Base-by-base conservation (phyloP, 495 filamentous ascomycete species). In the Neurospora terricola region DNA sequence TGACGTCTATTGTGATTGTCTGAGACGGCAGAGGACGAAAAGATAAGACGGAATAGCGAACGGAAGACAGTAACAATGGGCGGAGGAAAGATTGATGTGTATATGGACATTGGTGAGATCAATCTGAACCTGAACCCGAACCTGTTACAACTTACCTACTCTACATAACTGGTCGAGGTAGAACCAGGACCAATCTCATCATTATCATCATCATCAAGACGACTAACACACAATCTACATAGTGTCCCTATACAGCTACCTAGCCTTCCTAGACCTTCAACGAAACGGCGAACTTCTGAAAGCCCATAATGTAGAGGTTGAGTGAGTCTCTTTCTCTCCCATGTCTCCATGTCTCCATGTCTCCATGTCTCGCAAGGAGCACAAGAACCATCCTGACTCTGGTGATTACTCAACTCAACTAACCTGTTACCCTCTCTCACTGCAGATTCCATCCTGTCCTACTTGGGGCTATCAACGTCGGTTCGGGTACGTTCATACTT, bases 181-280 rank as follows among this genome's bases (percentile, higher is more conserved):
- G 4, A 4, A 12, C 12, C 38, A 39, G 38, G 12, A 39, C n/a
- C n/a, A n/a, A n/a, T n/a, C n/a, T n/a, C n/a, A n/a, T n/a, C n/a
- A n/a, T n/a, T n/a, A n/a, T n/a, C 54, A 66, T 34, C 23, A 11
- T 16, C 71, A 42, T 54, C 16, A 54, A 73, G 73, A 36, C 75
- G 40, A 40, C 39, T 21, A 36, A 72, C 71, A 73, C 48, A 71
- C 48, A 43, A 11, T 6, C 16, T 6, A 3, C 21, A 23, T 5
- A 92, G 91, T 88, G 38, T 93, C 91, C 11, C 85, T 89, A 37
- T 93, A 92, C 82, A 91, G 89, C 75, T 92, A 90, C 80, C 84
- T 90, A 73, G 86, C 88, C 14, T 83, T 91, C 37, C 76, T 84
- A 16, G 88, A 91, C 75, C 83, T 93, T 43, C 82, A 83, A 30